Percentiles rank a stretch among this genome's conserved stretches.
phyloP scores from a whole-genome alignment of 2,329 filamentous ascomycete genomes.

The Calonectria hongkongensis region DNA sequence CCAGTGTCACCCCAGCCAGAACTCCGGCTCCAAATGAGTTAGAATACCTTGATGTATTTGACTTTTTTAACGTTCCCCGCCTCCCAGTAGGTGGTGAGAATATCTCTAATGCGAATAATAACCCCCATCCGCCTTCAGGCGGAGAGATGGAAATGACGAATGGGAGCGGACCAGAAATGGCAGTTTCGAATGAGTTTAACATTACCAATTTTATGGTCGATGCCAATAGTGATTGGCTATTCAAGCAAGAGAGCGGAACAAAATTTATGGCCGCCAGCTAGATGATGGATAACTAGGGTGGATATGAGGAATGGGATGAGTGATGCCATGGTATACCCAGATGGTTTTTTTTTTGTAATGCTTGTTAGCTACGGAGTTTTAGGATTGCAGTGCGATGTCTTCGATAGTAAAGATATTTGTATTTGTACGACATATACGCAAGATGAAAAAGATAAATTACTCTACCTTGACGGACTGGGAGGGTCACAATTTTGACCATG shows the following conservation, averaged over 20 bases:
- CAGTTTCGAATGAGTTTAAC: slow-evolving; percentile 78
- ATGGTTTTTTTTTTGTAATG: slow-evolving; percentile 24
- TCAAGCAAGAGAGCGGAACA: slow-evolving; percentile 68
- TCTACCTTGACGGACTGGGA: neutral
- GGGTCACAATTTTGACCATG: neutral
- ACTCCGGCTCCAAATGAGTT: slow-evolving; percentile 88
- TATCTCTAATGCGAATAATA: slow-evolving; percentile 47
- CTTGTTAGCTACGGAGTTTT: slow-evolving; percentile 31
- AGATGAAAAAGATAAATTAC: neutral
- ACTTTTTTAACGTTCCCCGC: slow-evolving; percentile 94
- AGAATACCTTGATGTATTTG: slow-evolving; percentile 94
- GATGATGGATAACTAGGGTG: neutral
- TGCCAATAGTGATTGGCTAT: slow-evolving; percentile 84
- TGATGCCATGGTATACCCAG: slow-evolving; percentile 32
- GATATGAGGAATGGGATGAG: slow-evolving; percentile 4
- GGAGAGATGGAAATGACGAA: slow-evolving; percentile 56
- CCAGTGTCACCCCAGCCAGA: slow-evolving; percentile 76
- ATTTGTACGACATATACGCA: slow-evolving; percentile 31
- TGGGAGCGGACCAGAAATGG: slow-evolving; percentile 52
- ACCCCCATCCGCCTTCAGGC: slow-evolving; percentile 46
- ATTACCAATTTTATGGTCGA: slow-evolving; percentile 87
- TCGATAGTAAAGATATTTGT: slow-evolving; percentile 12
- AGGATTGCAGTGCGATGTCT: neutral
- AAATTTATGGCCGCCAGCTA: slow-evolving; percentile 54
- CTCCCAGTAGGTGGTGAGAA: slow-evolving; percentile 72